Percentiles rank a stretch among this genome's conserved stretches.
These are phyloP conservation scores for Gracilaria gracilis DNA, from an alignment of 23 red algal species.

Conservation along the genomic window DNA sequence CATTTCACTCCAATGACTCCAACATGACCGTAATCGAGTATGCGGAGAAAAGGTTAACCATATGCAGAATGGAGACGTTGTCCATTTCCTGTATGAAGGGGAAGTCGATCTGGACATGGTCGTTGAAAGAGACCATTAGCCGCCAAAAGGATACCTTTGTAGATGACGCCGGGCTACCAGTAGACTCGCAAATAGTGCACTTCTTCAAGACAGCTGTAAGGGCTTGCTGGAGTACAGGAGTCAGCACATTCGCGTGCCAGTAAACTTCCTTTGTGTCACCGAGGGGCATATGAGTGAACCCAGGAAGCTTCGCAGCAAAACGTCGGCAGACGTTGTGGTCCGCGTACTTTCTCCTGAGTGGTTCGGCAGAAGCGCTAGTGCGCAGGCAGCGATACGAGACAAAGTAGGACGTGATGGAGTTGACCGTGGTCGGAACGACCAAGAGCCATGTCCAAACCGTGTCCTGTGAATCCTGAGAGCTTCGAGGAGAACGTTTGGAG, in stretches of 20 bases:
- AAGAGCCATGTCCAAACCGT: slow-evolving; percentile 2
- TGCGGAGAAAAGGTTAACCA: slow-evolving; percentile 10
- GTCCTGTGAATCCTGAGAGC: neutral
- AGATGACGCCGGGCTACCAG: neutral
- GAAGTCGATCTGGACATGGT: slow-evolving; percentile 55
- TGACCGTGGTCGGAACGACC: neutral
- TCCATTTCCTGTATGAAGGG: slow-evolving; percentile 29
- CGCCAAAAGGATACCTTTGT: slow-evolving; percentile 37
- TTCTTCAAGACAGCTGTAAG: neutral
- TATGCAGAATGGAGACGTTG: slow-evolving; percentile 39
- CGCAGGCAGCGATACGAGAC: neutral
- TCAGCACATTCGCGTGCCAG: slow-evolving; percentile 9
- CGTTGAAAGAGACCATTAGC: slow-evolving; percentile 31
- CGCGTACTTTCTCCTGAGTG: neutral
- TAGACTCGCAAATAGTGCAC: slow-evolving; percentile 15
- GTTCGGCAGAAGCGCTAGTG: neutral
- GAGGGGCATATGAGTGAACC: slow-evolving; percentile 29
- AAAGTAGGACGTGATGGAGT: neutral
- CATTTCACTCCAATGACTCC: neutral
- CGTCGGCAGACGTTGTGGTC: too few species aligned
- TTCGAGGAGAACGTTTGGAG: slow-evolving; percentile 3
- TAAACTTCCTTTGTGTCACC: slow-evolving; percentile 29
- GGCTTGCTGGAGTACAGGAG: slow-evolving; percentile 9
- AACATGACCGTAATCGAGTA: slow-evolving; percentile 21
- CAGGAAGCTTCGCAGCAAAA: slow-evolving; percentile 48